Conservation (phyloP, 73 alveolate species). For the Chromera velia region DNA sequence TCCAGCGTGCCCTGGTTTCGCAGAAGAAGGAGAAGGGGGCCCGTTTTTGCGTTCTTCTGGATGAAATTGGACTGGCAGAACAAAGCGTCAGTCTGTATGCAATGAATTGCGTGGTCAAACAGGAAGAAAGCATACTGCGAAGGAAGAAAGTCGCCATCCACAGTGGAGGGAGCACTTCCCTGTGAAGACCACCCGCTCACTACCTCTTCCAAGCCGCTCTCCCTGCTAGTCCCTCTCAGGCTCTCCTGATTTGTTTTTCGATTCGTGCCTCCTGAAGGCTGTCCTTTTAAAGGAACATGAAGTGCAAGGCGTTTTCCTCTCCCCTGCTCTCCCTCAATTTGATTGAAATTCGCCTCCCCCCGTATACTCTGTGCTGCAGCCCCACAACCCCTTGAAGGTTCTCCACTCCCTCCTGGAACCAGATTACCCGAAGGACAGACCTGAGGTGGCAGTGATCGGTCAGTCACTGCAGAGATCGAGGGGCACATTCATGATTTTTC, state of each 20-base stretch:
- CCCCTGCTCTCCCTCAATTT: too few relatives aligned
- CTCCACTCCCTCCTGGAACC: constrained; percentile 66
- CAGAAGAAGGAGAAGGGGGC: too few relatives aligned
- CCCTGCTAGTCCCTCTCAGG: constrained; percentile 65
- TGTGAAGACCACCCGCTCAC: too few relatives aligned
- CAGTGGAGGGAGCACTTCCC: too few relatives aligned
- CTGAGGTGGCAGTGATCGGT: constrained; percentile 56
- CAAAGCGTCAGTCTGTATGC: constrained; percentile 56
- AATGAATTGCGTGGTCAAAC: too few relatives aligned
- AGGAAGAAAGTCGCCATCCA: too few relatives aligned
- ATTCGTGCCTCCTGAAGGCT: background rate
- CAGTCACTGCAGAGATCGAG: too few relatives aligned
- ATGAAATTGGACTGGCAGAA: constrained; percentile 77
- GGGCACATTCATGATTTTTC: too few relatives aligned
- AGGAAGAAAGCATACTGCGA: too few relatives aligned
- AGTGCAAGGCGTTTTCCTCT: background rate
- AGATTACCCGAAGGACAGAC: constrained; percentile 47
- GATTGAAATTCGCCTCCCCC: too few relatives aligned
- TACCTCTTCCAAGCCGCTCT: too few relatives aligned
- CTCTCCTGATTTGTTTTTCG: background rate
- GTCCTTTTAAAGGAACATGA: background rate
- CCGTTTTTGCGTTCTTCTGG: constrained; percentile 57
- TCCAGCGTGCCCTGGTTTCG: background rate
- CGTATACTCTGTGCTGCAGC: background rate
- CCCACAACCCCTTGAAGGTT: constrained; percentile 50